Percentiles rank a stretch among this genome's conserved stretches.
phyloP scores from a whole-genome alignment of 2,329 filamentous ascomycete genomes.

The Neonectria ditissima region DNA sequence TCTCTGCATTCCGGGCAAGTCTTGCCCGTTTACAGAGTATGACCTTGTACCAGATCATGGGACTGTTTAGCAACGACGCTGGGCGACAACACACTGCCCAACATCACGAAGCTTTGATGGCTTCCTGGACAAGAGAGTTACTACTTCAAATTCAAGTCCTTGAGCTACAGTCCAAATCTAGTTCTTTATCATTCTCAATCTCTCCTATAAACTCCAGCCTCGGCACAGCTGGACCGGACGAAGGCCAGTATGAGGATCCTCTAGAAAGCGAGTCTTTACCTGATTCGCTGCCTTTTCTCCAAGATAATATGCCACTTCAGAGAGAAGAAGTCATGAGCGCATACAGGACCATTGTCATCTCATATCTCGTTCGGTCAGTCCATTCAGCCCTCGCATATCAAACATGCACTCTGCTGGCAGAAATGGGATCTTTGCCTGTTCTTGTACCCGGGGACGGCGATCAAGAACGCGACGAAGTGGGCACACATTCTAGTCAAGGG shows the following conservation, averaged over 20 bases:
- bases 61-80: slow-evolving; percentile 12
- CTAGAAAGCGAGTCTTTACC: neutral
- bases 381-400: slow-evolving; percentile 16
- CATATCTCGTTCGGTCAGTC: slow-evolving; percentile 14
- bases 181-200: neutral
- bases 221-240: neutral
- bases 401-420: slow-evolving; percentile 10
- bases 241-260: neutral
- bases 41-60: slow-evolving; percentile 27
- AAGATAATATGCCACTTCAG: neutral
- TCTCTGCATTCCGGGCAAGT: slow-evolving; percentile 5
- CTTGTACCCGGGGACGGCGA: neutral
- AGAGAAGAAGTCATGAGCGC: slow-evolving; percentile 15
- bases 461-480: neutral
- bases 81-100: slow-evolving; percentile 1
- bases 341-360: slow-evolving; percentile 24
- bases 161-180: neutral
- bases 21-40: slow-evolving; percentile 26
- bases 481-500: neutral
- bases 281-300: neutral
- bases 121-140: slow-evolving; percentile 23
- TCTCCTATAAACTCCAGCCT: neutral
- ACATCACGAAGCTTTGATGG: slow-evolving; percentile 14
- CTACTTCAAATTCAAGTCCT: slow-evolving; percentile 17
- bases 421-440: slow-evolving; percentile 17